Evolutionary conservation across 2,329 filamentous ascomycete genomes (phyloP), one percentile per base, ranked within the genome.

Genomic region (Exophiala sp.): DNA sequence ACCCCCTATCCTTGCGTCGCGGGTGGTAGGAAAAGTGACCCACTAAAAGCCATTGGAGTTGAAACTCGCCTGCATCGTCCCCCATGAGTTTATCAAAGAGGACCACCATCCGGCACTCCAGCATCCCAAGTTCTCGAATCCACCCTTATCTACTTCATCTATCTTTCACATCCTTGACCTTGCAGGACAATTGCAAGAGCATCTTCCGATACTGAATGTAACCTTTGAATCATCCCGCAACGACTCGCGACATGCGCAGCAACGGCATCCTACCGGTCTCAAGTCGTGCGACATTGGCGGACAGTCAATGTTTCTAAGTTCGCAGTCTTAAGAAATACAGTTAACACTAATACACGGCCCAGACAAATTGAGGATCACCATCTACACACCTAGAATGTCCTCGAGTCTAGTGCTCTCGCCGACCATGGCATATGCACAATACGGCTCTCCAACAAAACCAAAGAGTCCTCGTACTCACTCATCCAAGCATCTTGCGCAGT

Each of bases 281-380:
- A 33, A 50, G 54, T 60, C 57, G 57, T 60, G 57, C 54, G 57
- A 60, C 57, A 50, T 34, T 38, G 49, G 44, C 20, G 35, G 29
- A 38, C 16, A n/a, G 34, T 42, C 35, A 48, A 47, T 36, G 46
- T 47, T 46, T 38, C 34, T 57, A 57, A 29, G 24, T 29, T 29
- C 24, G 24, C 24, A 29, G 7, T 29, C 24, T 8, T 29, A 29
- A 29, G 24, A 29, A 29, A 29, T 29, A 29, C 24, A 29, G 24
- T 29, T 29, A 29, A 29, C 24, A 29, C 24, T 29, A 29, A 29
- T 29, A 29, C 24, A 29, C 24, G 24, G 24, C 24, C 7, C 24
- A 29, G 24, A 2, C 24, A 29, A 29, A 29, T 29, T 29, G 24
- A 29, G 24, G 24, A 29, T 29, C 24, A 29, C 24, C 24, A 29